Evolutionary conservation across 1,284 basidiomycete species (phyloP).

Genomic region (Athelia sp.): DNA sequence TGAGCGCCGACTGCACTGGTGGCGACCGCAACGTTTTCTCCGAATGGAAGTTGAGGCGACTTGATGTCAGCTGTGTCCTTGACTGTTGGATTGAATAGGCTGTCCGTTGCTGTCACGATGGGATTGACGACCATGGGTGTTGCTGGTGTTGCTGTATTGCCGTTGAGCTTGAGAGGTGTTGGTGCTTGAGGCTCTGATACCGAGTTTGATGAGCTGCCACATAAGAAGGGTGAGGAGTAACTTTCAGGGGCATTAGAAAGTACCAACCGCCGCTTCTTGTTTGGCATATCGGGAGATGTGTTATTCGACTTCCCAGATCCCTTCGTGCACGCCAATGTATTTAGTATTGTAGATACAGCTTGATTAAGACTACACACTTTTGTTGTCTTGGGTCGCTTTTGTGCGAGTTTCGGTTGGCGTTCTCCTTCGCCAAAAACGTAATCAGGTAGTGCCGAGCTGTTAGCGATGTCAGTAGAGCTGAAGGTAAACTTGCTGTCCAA

Average conservation of each 20-base stretch:
- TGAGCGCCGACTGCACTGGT: slow-evolving; percentile 44
- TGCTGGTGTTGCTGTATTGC: slow-evolving; percentile 33
- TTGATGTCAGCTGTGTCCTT: slow-evolving; percentile 51
- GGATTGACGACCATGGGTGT: slow-evolving; percentile 24
- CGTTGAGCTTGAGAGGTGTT: slow-evolving; percentile 30
- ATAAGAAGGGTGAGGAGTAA: slow-evolving; percentile 14
- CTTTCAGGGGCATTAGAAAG: slow-evolving; percentile 11
- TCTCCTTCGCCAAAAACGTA: slow-evolving; percentile 81
- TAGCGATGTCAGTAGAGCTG: slow-evolving; percentile 7
- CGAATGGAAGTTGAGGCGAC: slow-evolving; percentile 57
- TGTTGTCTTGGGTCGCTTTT: slow-evolving; percentile 60
- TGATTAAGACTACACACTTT: slow-evolving; percentile 53
- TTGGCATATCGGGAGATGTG: slow-evolving; percentile 65
- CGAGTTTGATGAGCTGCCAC: slow-evolving; percentile 38
- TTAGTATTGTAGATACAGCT: background rate
- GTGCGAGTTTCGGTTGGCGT: slow-evolving; percentile 60
- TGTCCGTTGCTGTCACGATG: slow-evolving; percentile 24
- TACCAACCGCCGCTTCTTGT: slow-evolving; percentile 64
- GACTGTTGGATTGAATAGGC: slow-evolving; percentile 31
- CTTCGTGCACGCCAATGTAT: slow-evolving; percentile 30
- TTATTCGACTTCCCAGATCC: slow-evolving; percentile 57
- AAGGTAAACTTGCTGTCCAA: slow-evolving; percentile 8
- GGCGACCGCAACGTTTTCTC: slow-evolving; percentile 57
- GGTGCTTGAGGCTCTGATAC: slow-evolving; percentile 23
- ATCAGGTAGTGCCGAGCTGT: slow-evolving; percentile 71